Evolutionary conservation across 345 rosid genomes (phyloP).

Genomic region (Linum trigynum): DNA sequence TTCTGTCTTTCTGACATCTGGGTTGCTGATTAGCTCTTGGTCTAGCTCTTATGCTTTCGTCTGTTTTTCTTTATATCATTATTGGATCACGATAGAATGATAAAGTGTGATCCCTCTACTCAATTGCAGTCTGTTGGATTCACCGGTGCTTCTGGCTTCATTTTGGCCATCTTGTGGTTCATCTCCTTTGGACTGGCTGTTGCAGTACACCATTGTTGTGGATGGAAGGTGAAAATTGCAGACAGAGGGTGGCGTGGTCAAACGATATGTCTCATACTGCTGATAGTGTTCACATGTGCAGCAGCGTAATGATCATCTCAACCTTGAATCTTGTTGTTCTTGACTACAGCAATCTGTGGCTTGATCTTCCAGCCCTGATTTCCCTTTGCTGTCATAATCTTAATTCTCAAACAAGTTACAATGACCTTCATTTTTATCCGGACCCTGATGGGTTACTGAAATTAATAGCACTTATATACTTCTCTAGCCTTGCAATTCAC

Average conservation of each 20-base stretch:
- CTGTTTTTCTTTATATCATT: not conserved
- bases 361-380: not conserved
- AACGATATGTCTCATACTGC: conserved; percentile 58
- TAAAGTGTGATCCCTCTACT: not conserved
- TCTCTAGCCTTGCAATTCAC: too few relatives aligned
- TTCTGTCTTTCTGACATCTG: not conserved
- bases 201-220: conserved; percentile 43
- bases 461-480: too few relatives aligned
- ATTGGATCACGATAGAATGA: not conserved
- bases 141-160: conserved; percentile 77
- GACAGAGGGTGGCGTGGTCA: conserved; percentile 40
- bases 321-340: not conserved
- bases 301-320: conserved; percentile 60
- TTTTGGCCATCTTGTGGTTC: conserved; percentile 72
- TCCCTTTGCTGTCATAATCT: not conserved
- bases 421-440: too few relatives aligned
- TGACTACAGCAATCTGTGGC: too few relatives aligned
- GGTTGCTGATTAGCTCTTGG: not conserved
- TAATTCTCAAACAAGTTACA: too few relatives aligned
- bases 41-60: not conserved
- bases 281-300: conserved; percentile 68
- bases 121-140: conserved; percentile 83
- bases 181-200: conserved; percentile 78
- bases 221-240: conserved; percentile 52
- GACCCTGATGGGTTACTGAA: too few relatives aligned